Base-by-base conservation (phyloP, 352 stramenopile genomes). In the Pythium periplocum region DNA sequence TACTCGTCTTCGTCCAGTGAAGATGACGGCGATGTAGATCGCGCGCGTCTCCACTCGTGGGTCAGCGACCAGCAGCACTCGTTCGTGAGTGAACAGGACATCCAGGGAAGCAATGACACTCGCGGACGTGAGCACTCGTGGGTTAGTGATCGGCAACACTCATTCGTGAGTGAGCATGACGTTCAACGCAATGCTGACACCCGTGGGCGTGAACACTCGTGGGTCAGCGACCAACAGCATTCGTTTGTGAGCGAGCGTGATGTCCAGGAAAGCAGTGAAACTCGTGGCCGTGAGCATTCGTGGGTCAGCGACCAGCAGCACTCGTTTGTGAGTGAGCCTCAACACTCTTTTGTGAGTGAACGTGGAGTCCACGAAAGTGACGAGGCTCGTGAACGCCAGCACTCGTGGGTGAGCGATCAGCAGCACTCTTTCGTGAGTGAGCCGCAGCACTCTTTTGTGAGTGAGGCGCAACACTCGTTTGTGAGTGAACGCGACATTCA, bases 401-500 rank as follows among this genome's bases (percentile, higher is more conserved):
- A 55, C 41, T 61, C 55, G 4, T 61, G 55, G 55, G 55, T 55
- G 6, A 55, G 48, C 35, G 55, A 62, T 2, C 1, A 26, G 5
- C 6, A 38, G 33, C 9, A 31, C 17, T 26, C 17, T 26, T 26
- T 26, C 17, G 17, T 26, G 17, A 26, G 17, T 26, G 17, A 26
- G 17, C 17, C 17, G 17, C 17, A 26, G 17, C 17, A 26, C 17
- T 26, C 17, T 26, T 26, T 26, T 26, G 17, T 26, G 17, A 26
- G 17, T 26, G 17, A 26, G 17, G 17, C 17, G 17, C 17, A 26
- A 26, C 17, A 26, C 17, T 62, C 55, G 2, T 62, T 48, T 48
- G 34, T 62, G 31, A 62, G 57, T 30, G 57, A 63, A 30, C 41
- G 48, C 36, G 57, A 63, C 11, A 40, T 44, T 42, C 38, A 8